phyloP scores from a whole-genome alignment of 2,329 filamentous ascomycete genomes.

The Aspergillus novofumigatus region DNA sequence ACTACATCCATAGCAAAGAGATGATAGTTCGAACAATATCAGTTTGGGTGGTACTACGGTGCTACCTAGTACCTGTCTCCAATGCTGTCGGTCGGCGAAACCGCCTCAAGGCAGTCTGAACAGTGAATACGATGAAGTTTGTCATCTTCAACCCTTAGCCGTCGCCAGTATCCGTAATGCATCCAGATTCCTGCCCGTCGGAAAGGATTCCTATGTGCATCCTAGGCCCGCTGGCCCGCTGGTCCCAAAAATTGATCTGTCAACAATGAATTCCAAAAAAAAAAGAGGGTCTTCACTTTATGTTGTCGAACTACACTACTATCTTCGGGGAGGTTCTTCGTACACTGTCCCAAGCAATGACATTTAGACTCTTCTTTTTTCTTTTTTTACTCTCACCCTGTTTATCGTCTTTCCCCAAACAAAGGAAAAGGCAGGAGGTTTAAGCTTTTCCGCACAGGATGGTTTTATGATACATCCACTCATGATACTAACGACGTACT shows the following conservation, averaged over 20 bases:
- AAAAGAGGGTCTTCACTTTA: background rate
- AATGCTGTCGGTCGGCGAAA: background rate
- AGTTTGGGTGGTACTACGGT: background rate
- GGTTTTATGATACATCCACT: conserved; percentile 6
- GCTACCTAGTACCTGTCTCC: background rate
- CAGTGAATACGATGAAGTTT: background rate
- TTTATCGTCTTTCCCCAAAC: background rate
- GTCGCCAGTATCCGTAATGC: background rate
- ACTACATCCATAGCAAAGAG: background rate
- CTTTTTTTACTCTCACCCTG: background rate
- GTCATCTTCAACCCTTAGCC: background rate
- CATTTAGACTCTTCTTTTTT: background rate
- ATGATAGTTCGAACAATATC: background rate
- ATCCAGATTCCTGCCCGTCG: background rate
- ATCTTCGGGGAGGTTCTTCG: background rate
- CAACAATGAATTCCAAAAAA: background rate
- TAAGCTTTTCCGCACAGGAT: background rate
- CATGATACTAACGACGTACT: background rate
- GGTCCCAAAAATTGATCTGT: background rate
- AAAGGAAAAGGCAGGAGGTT: background rate
- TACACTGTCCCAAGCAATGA: background rate
- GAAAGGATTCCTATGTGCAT: background rate
- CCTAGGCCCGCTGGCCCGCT: background rate
- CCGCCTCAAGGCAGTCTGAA: background rate
- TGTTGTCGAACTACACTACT: background rate